Conservation (phyloP, 1,284 basidiomycete genomes). For the Ustilago trichophora region DNA sequence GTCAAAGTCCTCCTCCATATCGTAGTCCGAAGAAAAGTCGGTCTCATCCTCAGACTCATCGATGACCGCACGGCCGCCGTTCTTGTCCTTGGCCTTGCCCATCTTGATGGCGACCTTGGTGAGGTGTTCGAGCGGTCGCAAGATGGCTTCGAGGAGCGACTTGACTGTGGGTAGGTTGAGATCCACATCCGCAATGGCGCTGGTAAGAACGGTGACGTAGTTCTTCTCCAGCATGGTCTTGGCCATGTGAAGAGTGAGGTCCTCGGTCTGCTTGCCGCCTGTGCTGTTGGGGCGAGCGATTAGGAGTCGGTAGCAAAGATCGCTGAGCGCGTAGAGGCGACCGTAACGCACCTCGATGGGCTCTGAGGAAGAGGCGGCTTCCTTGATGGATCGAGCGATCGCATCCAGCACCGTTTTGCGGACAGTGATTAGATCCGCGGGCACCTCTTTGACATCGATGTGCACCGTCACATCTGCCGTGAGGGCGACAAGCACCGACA, state of each 20-base stretch:
- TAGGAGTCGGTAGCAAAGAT: slow-evolving; percentile 87
- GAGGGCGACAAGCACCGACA: slow-evolving; percentile 88
- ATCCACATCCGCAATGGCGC: slow-evolving; percentile 89
- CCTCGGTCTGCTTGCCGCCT: slow-evolving; percentile 71
- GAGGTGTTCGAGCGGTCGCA: slow-evolving; percentile 89
- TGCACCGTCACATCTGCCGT: slow-evolving; percentile 81
- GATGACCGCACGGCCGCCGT: slow-evolving; percentile 18
- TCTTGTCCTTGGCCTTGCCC: slow-evolving; percentile 73
- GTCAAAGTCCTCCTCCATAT: slow-evolving; percentile 51
- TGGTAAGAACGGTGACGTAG: slow-evolving; percentile 88
- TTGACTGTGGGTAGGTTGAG: slow-evolving; percentile 93
- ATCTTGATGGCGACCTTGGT: slow-evolving; percentile 97
- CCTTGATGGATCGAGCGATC: slow-evolving; percentile 85
- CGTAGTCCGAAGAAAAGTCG: slow-evolving; percentile 41
- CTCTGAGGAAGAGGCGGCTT: slow-evolving; percentile 74
- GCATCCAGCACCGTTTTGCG: slow-evolving; percentile 91
- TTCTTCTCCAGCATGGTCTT: slow-evolving; percentile 99
- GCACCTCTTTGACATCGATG: slow-evolving; percentile 75
- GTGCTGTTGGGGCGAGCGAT: slow-evolving; percentile 75
- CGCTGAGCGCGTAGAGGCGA: slow-evolving; percentile 83
- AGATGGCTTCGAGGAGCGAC: slow-evolving; percentile 81
- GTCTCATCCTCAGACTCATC: slow-evolving; percentile 44
- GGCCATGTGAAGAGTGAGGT: slow-evolving; percentile 86
- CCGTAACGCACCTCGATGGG: slow-evolving; percentile 83
- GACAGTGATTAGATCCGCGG: slow-evolving; percentile 78